Base-by-base conservation (phyloP, 2,329 filamentous ascomycete species). In the Ampelomyces quisqualis region DNA sequence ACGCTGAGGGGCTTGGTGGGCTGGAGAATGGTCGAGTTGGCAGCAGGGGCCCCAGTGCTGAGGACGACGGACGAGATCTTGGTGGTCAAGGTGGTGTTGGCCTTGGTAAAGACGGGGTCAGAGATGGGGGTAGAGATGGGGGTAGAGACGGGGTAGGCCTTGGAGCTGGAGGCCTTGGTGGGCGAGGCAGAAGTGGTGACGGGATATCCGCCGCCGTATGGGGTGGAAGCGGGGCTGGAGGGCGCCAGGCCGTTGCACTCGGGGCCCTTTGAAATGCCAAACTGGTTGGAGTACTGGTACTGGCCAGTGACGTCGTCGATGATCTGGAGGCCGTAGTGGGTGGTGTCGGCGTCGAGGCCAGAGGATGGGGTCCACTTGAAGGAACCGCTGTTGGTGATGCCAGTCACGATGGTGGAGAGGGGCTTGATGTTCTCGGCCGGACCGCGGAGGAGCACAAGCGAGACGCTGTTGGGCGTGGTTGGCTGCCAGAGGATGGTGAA, bases 231-330 rank as follows among this genome's bases (percentile, higher is more conserved):
- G 20, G 53, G 45, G 42, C 53, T 47, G 34, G 60, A 62, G 19
- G 57, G 47, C 35, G 37, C 45, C 14, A 38, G 37, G 33, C 29
- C 45, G 26, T 40, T 24, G 51, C 55, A 68, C 30, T 40, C 38
- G 38, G 63, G 44, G 31, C 61, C 51, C 59, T 76, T 76, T 46
- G 69, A 71, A 69, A 84, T 73, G 56, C 80, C 80, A 70, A 83
- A 83, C 65, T 83, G 79, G 43, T 77, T 78, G 29, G 75, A 77
- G 57, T 64, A 68, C 57, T 84, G 80, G 74, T 79, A 84, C 60
- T 77, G 67, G 61, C 80, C 78, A 48, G 72, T 78, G 34, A 71
- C 70, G 58, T 82, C 77, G 51, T 77, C 78, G 53, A 84, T 78
- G 55, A 85, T 67, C 62, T 82, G 73, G 59, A 84, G 70, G 47